phyloP scores from a whole-genome alignment of 208 protist species.

The Trypanosoma boissoni region DNA sequence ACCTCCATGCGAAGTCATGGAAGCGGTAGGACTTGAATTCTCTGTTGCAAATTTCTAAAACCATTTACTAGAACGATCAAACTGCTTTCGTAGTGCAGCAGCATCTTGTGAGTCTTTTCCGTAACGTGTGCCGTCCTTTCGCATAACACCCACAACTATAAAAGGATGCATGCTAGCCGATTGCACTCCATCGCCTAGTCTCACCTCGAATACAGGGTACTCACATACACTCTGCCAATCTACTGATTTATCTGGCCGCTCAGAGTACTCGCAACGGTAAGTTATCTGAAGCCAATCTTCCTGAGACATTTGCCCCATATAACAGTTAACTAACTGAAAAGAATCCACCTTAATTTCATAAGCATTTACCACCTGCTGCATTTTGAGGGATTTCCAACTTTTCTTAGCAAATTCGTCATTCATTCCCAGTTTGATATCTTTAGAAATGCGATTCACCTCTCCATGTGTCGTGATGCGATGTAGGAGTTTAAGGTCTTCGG shows the following conservation, averaged over 20 bases:
- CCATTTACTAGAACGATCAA: slow-evolving; percentile 80
- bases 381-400: slow-evolving; percentile 84
- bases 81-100: slow-evolving; percentile 84
- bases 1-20: too few species aligned
- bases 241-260: slow-evolving; percentile 45
- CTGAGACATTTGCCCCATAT: slow-evolving; percentile 88
- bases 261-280: slow-evolving; percentile 77
- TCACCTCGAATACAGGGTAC: slow-evolving; percentile 89
- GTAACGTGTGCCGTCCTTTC: slow-evolving; percentile 86
- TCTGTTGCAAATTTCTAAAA: too few species aligned
- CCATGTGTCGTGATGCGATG: slow-evolving; percentile 87
- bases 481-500: slow-evolving; percentile 59
- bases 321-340: slow-evolving; percentile 84
- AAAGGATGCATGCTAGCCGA: slow-evolving; percentile 75
- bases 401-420: slow-evolving; percentile 87
- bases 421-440: slow-evolving; percentile 72
- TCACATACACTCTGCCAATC: slow-evolving; percentile 79
- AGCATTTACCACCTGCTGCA: slow-evolving; percentile 47
- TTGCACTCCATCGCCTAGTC: slow-evolving; percentile 75
- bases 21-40: too few species aligned
- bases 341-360: slow-evolving; percentile 87
- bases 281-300: slow-evolving; percentile 91
- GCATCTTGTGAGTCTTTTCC: slow-evolving; percentile 89
- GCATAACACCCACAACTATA: slow-evolving; percentile 85
- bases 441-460: slow-evolving; percentile 77